phyloP scores from a whole-genome alignment of 2,329 filamentous ascomycete genomes.

The Balansia obtecta region DNA sequence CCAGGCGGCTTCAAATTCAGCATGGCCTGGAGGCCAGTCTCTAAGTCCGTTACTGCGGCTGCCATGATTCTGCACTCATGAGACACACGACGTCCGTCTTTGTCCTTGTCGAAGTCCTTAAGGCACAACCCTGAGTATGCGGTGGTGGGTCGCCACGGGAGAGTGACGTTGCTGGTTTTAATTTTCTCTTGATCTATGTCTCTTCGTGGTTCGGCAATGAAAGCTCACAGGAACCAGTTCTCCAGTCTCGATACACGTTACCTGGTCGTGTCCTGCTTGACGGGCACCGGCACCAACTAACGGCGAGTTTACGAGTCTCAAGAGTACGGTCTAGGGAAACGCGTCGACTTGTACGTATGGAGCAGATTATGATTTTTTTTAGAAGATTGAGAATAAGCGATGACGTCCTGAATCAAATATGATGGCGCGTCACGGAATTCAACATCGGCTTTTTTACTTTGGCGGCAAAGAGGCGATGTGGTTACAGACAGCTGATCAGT shows the following conservation, averaged over 20 bases:
- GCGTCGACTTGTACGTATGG: constrained; percentile 6
- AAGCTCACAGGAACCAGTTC: not conserved
- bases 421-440: constrained; percentile 6
- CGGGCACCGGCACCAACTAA: not conserved
- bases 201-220: not conserved
- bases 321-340: constrained; percentile 2
- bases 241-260: not conserved
- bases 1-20: constrained; percentile 83
- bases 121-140: not conserved
- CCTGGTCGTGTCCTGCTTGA: not conserved
- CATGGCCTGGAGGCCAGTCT: constrained; percentile 83
- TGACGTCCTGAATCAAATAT: constrained; percentile 6
- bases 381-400: constrained; percentile 8
- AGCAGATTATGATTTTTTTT: not conserved
- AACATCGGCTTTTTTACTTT: constrained; percentile 12
- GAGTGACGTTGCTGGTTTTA: not conserved
- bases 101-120: constrained; percentile 2
- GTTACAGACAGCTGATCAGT: constrained; percentile 8
- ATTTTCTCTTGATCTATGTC: not conserved
- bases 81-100: constrained; percentile 4
- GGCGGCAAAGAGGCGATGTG: constrained; percentile 8
- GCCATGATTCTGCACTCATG: constrained; percentile 41
- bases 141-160: not conserved
- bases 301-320: constrained; percentile 6
- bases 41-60: constrained; percentile 81